Evolutionary conservation across 768 basidiomycete genomes (phyloP), one percentile per base, ranked within the genome.

Genomic region (Boletus reticuloceps): DNA sequence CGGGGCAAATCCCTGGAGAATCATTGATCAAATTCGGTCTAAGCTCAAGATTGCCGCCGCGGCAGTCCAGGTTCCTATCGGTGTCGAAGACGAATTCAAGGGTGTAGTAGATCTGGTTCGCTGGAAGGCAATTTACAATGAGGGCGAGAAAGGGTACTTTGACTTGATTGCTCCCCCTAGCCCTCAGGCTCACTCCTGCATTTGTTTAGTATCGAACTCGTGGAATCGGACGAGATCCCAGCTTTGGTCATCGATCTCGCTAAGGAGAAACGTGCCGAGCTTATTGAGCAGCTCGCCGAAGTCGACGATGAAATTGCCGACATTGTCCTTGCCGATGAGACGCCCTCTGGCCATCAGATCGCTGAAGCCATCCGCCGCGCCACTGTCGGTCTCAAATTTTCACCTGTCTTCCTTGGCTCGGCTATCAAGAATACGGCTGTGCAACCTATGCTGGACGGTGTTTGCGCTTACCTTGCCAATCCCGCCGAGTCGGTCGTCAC

Each of bases 351-450:
- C 52, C 69, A 72, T 29, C 89, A 95, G 69, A 83, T 99, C 39
- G 84, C 84, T 6, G 79, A 78, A 29, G 96, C 95, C 17, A 88
- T 99, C 62, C 86, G 94, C 19, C 91, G 97, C 36, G 82, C 93
- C 4, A 98, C 97, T 1, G 81, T 93, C 63, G 74, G 79, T 12
- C 85, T 94, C 65, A 93, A 89, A 60, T 98, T 99, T 75, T 90
- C 93, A 0, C 97, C 97, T 1, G 97, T 99, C 50, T 97, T 98
- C 75, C 77, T 98, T 56, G 97, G 97, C 39, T 96, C 94, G 7
- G 97, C 97, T 0, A 88, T 98, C 66, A 98, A 97, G 78, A 99
- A 99, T 72, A 95, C 94, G 9, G 93, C 84, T 38, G 89, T 99
- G 7, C 97, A 99, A 67, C 86, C 93, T 17, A 79, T 98, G 52